Evolutionary conservation across 2,329 filamentous ascomycete species (phyloP).

Genomic region (Albifimbria verrucaria): DNA sequence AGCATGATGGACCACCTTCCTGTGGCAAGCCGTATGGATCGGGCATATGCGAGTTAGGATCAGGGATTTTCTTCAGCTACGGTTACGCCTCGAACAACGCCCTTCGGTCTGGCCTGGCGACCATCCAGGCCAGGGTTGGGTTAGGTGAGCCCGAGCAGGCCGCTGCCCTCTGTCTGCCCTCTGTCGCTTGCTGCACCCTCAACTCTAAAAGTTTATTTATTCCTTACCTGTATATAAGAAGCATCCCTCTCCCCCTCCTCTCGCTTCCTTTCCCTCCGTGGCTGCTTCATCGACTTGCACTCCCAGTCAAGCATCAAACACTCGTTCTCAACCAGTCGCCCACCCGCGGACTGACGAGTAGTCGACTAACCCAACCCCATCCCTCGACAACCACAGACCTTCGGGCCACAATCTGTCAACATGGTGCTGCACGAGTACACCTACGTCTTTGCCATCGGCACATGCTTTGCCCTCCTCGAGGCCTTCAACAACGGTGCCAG

Average conservation of each 20-base stretch:
- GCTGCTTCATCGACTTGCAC: neutral
- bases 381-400: neutral
- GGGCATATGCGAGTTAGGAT: neutral
- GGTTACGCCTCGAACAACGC: neutral
- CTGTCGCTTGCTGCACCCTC: neutral
- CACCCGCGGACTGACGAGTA: neutral
- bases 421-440: constrained; percentile 62
- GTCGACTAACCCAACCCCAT: neutral
- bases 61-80: neutral
- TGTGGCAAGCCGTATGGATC: neutral
- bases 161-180: neutral
- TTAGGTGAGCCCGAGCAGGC: neutral
- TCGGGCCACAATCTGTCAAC: constrained; percentile 21
- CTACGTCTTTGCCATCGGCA: constrained; percentile 74
- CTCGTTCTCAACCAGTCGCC: neutral
- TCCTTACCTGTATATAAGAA: neutral
- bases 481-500: constrained; percentile 78
- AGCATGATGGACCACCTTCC: neutral
- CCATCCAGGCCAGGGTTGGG: neutral
- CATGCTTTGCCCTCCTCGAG: constrained; percentile 71
- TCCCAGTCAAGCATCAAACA: neutral
- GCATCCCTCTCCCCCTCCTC: neutral
- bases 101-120: neutral
- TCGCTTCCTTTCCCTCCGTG: neutral
- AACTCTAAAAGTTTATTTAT: neutral